phyloP scores from a whole-genome alignment of 352 stramenopile species.

The Pythium diclinum region DNA sequence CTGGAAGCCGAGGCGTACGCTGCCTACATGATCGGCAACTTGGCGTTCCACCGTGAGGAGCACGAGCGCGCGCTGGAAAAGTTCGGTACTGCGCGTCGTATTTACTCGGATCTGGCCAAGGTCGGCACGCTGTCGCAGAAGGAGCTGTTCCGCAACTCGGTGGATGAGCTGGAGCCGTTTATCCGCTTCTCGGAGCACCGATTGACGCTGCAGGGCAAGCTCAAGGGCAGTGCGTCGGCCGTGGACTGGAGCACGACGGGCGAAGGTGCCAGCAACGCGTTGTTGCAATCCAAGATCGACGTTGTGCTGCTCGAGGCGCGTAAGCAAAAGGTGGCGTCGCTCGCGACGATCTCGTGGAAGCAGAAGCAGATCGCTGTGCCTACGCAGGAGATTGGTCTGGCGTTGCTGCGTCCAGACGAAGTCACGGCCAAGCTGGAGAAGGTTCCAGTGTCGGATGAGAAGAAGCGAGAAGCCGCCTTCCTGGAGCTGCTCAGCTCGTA shows the following conservation, averaged over 20 bases:
- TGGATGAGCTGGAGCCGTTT: slow-evolving; percentile 78
- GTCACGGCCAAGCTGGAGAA: slow-evolving; percentile 61
- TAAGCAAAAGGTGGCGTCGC: slow-evolving; percentile 81
- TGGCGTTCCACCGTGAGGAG: slow-evolving; percentile 86
- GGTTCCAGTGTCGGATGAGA: slow-evolving; percentile 39
- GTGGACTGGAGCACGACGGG: slow-evolving; percentile 55
- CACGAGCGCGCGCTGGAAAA: slow-evolving; percentile 79
- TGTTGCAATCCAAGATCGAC: slow-evolving; percentile 85
- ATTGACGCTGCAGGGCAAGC: slow-evolving; percentile 54
- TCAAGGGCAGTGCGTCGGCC: slow-evolving; percentile 34
- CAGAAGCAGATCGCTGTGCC: slow-evolving; percentile 68
- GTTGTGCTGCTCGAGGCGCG: slow-evolving; percentile 75
- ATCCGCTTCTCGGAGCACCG: slow-evolving; percentile 86
- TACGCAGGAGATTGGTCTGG: slow-evolving; percentile 67
- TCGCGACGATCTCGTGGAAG: slow-evolving; percentile 82
- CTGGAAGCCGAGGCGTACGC: slow-evolving; percentile 88
- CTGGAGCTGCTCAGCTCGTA: slow-evolving; percentile 73
- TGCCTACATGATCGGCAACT: slow-evolving; percentile 85
- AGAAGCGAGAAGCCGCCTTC: slow-evolving; percentile 67
- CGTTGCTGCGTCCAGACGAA: slow-evolving; percentile 71
- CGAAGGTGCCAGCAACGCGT: slow-evolving; percentile 66
- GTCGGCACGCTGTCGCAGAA: slow-evolving; percentile 79
- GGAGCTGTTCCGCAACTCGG: slow-evolving; percentile 66
- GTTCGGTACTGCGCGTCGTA: slow-evolving; percentile 74
- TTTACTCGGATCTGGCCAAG: slow-evolving; percentile 82